A percentile compares a stretch with the other conserved stretches of the same genome.
Evolutionary conservation across 2,329 filamentous ascomycete species (phyloP).

Genomic region (Apiospora saccharicola): DNA sequence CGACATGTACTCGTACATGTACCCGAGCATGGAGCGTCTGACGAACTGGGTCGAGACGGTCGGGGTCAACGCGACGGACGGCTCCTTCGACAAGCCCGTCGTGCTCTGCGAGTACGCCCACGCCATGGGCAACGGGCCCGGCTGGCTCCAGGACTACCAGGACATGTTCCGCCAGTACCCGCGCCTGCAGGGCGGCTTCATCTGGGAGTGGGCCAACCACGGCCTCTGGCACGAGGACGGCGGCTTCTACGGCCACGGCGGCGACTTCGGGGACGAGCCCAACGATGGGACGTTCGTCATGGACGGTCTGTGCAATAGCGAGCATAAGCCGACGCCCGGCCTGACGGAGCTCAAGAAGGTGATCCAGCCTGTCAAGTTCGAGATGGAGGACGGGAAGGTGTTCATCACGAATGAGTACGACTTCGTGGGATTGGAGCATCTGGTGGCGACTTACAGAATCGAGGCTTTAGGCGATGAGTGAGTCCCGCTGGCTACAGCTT

Average conservation of each 20-base stretch:
- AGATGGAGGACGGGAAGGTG: conserved; percentile 46
- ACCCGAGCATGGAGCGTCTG: conserved; percentile 61
- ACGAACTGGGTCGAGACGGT: conserved; percentile 52
- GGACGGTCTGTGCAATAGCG: conserved; percentile 63
- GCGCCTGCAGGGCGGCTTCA: conserved; percentile 70
- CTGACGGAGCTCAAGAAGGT: conserved; percentile 64
- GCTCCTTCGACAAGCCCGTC: conserved; percentile 62
- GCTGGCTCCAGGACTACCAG: conserved; percentile 73
- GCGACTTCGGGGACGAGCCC: conserved; percentile 64
- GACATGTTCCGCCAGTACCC: conserved; percentile 67
- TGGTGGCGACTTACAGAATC: conserved; percentile 52
- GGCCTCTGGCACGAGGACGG: conserved; percentile 57
- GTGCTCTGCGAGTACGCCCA: conserved; percentile 66
- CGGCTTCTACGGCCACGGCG: conserved; percentile 63
- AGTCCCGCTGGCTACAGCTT: conserved; percentile 32
- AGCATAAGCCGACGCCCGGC: conserved; percentile 64
- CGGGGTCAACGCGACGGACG: conserved; percentile 47
- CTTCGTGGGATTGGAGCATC: conserved; percentile 53
- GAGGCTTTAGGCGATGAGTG: conserved; percentile 52
- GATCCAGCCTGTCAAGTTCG: conserved; percentile 60
- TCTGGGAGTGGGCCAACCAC: conserved; percentile 73
- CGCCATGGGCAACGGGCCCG: conserved; percentile 80
- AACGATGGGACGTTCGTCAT: conserved; percentile 69
- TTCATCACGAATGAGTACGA: conserved; percentile 58
- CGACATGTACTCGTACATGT: conserved; percentile 76